Base-by-base conservation (phyloP, 768 basidiomycete genomes). In the Chalciporus piperatus region DNA sequence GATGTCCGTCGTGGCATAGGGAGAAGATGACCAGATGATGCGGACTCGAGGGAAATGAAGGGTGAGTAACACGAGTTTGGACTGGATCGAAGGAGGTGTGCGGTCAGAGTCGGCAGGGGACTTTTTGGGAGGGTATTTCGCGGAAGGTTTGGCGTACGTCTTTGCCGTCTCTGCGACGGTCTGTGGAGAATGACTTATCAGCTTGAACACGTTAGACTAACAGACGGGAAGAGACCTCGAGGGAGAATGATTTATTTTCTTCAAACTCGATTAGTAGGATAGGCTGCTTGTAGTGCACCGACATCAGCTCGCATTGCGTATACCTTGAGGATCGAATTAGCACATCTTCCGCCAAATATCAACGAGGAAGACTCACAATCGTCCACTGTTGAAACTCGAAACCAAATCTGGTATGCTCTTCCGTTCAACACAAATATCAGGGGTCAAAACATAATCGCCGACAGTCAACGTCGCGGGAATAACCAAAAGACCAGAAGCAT, bases 231-330 rank as follows among this genome's bases (percentile, higher is more conserved):
- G 76, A 47, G 53, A 90, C 94, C 70, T 94, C 89, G 11, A 98
- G 77, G 0, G 89, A 88, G 68, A 98, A 97, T 0, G 92, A 85
- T 60, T 96, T 98, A 68, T 97, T 89, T 72, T 98, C 93, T 65
- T 98, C 96, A 56, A 98, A 98, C 65, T 99, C 95, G 60, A 98
- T 97, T 10, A 98, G 75, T 14, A 99, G 74, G 47, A 99, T 77
- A 0, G 96, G 95, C 17, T 88, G 84, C 70, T 93, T 97, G 74
- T 99, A 98, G 66, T 98, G 89, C 14, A 86, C 87, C 0, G 90
- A 93, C 96, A 99, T 98, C 19, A 92, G 67, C 70, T 98, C 96
- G 72, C 96, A 98, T 64, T 99, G 97, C 0, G 93, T 90, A 66
- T 96, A 97, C 53, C 96, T 98, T 58, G 2, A 22, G 3, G 19